A percentile compares a stretch with the other conserved stretches of the same genome.
Evolutionary conservation across 108 stramenopile genomes (phyloP).

Genomic region (Bacterosira constricta): DNA sequence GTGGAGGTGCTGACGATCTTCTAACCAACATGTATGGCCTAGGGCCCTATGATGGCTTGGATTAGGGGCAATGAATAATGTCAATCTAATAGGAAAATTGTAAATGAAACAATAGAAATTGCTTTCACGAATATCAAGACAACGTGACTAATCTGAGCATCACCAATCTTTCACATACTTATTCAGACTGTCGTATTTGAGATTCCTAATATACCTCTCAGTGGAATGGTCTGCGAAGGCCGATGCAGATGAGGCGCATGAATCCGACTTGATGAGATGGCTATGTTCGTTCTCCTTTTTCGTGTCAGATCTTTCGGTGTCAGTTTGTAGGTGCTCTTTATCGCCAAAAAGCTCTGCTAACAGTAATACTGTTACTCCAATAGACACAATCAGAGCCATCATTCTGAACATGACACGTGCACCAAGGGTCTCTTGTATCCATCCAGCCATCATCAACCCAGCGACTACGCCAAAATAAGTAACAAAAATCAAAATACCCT

Average conservation of each 20-base stretch:
- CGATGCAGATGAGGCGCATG: slow-evolving; percentile 23
- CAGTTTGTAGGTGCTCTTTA: not conserved
- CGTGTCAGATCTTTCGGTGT: not conserved
- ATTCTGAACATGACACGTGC: slow-evolving; percentile 49
- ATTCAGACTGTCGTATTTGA: slow-evolving; percentile 46
- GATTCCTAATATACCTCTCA: slow-evolving; percentile 22
- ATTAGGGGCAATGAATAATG: not conserved
- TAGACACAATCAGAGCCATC: slow-evolving; percentile 30
- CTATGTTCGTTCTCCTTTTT: slow-evolving; percentile 5
- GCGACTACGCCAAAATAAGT: slow-evolving; percentile 51
- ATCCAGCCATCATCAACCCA: slow-evolving; percentile 16
- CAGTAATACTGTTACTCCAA: slow-evolving; percentile 24
- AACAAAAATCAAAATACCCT: slow-evolving; percentile 54
- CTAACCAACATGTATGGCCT: slow-evolving; percentile 72
- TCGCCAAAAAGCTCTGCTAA: slow-evolving; percentile 26
- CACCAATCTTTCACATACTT: slow-evolving; percentile 48
- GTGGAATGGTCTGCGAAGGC: slow-evolving; percentile 34
- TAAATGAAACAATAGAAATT: not conserved
- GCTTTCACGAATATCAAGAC: too few relatives aligned
- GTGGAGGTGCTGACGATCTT: slow-evolving; percentile 61
- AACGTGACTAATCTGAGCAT: too few relatives aligned
- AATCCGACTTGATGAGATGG: slow-evolving; percentile 33
- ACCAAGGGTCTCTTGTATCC: slow-evolving; percentile 25
- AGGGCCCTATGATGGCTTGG: slow-evolving; percentile 82
- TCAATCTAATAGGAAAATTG: too few relatives aligned